phyloP scores from a whole-genome alignment of 345 rosid species.

The Bruguiera sexangula region DNA sequence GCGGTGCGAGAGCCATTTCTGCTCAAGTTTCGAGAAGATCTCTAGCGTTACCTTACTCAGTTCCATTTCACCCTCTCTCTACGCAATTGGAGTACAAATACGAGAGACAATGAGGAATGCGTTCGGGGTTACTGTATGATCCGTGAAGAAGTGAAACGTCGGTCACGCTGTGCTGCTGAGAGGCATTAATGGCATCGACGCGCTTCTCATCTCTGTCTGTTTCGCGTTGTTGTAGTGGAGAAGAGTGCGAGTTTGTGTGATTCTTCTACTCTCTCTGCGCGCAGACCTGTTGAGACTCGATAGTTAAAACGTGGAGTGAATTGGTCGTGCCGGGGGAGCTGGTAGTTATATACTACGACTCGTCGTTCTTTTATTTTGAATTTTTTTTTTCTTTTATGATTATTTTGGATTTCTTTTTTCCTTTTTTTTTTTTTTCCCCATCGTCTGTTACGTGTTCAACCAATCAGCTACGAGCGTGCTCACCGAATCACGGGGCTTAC shows the following conservation, averaged over 20 bases:
- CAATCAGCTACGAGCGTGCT: slow-evolving; percentile 25
- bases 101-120: too few species aligned
- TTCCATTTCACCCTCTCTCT: slow-evolving; percentile 45
- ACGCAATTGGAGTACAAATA: too few species aligned
- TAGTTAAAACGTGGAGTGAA: slow-evolving; percentile 21
- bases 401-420: neutral
- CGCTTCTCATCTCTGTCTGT: slow-evolving; percentile 4
- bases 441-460: slow-evolving; percentile 39
- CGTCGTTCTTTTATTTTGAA: too few species aligned
- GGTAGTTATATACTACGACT: slow-evolving; percentile 19
- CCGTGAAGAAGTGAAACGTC: neutral
- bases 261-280: slow-evolving; percentile 2
- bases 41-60: slow-evolving; percentile 85
- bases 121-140: neutral
- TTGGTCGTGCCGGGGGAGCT: neutral
- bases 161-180: slow-evolving; percentile 33
- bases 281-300: slow-evolving; percentile 10
- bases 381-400: too few species aligned
- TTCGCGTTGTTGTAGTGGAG: neutral
- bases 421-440: neutral
- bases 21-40: slow-evolving; percentile 88
- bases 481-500: slow-evolving; percentile 12
- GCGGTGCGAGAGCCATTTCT: slow-evolving; percentile 88
- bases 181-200: slow-evolving; percentile 29
- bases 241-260: neutral